A percentile compares a stretch with the other conserved stretches of the same genome.
phyloP scores from a whole-genome alignment of 805 yeast species.

The Metschnikowia picachoensis region DNA sequence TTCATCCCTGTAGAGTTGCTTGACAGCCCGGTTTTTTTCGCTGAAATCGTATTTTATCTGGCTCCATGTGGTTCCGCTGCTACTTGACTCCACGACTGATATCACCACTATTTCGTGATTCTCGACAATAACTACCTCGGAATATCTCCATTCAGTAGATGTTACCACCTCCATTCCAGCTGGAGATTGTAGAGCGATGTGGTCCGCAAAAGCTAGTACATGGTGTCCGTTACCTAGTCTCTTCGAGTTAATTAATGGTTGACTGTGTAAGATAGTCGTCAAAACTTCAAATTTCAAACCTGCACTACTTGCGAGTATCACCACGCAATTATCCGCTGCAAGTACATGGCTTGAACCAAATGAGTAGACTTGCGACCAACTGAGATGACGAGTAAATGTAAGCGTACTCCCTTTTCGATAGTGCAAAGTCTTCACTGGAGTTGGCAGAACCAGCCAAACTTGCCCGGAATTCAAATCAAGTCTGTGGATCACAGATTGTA shows the following conservation, averaged over 20 bases:
- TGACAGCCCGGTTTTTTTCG: no score
- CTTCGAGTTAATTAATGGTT: slow-evolving; percentile 7
- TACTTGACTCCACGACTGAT: slow-evolving; percentile 7
- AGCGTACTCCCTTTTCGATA: neutral
- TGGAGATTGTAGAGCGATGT: slow-evolving; percentile 10
- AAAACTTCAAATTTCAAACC: neutral
- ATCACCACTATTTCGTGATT: slow-evolving; percentile 1
- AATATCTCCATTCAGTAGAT: slow-evolving; percentile 5
- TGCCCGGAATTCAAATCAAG: neutral
- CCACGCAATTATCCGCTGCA: slow-evolving; percentile 9
- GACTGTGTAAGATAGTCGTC: slow-evolving; percentile 5
- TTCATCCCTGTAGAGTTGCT: no score
- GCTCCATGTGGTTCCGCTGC: neutral
- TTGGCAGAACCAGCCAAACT: slow-evolving; percentile 1
- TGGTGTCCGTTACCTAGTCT: slow-evolving; percentile 2
- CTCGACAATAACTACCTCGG: slow-evolving; percentile 1
- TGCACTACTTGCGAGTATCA: neutral
- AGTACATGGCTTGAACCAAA: slow-evolving; percentile 10
- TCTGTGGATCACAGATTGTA: neutral
- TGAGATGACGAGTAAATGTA: neutral
- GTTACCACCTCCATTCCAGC: slow-evolving; percentile 8
- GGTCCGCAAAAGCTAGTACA: slow-evolving; percentile 12
- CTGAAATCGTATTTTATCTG: neutral
- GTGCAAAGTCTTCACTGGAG: neutral
- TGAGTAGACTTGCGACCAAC: slow-evolving; percentile 5